Base-by-base conservation (phyloP, 345 rosid genomes). In the Noccaea bulbosa region DNA sequence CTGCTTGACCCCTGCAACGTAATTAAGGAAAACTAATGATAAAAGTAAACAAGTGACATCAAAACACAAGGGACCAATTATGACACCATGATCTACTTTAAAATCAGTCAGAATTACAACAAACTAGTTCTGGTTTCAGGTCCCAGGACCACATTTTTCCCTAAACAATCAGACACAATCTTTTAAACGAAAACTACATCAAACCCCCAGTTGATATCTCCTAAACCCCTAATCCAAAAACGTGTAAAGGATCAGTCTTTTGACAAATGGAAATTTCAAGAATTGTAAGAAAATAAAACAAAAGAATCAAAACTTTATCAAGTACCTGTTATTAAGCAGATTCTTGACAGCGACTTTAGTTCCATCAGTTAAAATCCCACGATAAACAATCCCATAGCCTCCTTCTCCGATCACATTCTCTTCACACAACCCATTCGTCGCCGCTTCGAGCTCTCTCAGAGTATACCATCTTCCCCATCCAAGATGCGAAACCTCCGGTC, bases 401-500 rank as follows among this genome's bases (percentile, higher is more conserved):
- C 98, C 98, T 88, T 93, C 98, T 11, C 97, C 98, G 9, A 93
- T 86, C 69, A 93, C 97, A 86, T 88, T 91, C 85, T 86, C 97
- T 54, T 80, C 91, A 63, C 94, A 83, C 35, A 93, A 72, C 2
- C 98, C 94, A 77, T 84, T 73, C 0, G 97, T 93, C 0, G 98
- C 98, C 4, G 86, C 87, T 78, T 93, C 97, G 5, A 93, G 82
- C 81, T 93, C 98, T 64, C 94, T 80, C 49, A 93, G 78, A 30
- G 98, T 93, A 66, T 93, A 93, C 97, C 98, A 87, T 39, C 96
- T 76, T 20, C 98, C 97, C 98, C 98, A 93, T 20, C 98, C 98
- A 4, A 93, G 86, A 85, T 93, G 97, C 41, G 97, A 88, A 22
- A 91, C 98, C 72, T 93, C 97, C 0, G 97, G 97, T 15, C 96